These are phyloP conservation scores for Penicillium alfredii DNA, from an alignment of 495 filamentous ascomycete species.

Conservation along the genomic window DNA sequence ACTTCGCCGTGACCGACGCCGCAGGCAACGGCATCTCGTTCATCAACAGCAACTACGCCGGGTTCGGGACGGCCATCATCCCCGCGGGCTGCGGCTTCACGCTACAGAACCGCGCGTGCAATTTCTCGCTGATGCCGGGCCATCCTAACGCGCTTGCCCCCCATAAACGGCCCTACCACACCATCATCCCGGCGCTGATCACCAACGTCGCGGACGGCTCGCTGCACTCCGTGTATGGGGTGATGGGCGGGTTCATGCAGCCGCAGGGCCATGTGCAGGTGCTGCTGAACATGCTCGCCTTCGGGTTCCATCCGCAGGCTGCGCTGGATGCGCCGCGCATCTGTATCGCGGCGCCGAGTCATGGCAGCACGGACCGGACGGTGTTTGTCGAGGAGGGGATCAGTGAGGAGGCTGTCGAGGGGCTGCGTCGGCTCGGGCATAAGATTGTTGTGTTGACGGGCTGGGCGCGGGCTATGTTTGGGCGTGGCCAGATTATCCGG, in stretches of 20 bases:
- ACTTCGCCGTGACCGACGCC: conserved; percentile 76
- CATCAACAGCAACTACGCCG: conserved; percentile 92
- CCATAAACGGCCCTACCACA: conserved; percentile 91
- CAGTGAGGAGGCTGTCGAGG: conserved; percentile 55
- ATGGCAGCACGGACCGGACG: conserved; percentile 45
- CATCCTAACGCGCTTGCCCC: conserved; percentile 80
- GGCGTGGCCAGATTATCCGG: conserved; percentile 83
- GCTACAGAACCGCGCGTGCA: conserved; percentile 87
- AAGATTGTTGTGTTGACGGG: conserved; percentile 61
- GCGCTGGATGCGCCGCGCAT: conserved; percentile 87
- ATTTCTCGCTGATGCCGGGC: conserved; percentile 59
- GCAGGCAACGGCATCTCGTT: conserved; percentile 88
- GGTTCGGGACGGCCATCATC: conserved; percentile 85
- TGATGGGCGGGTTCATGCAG: conserved; percentile 99
- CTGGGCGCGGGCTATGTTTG: conserved; percentile 68
- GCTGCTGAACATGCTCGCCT: conserved; percentile 81
- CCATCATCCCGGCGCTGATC: conserved; percentile 89
- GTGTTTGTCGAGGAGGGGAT: conserved; percentile 88
- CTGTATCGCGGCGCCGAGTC: conserved; percentile 66
- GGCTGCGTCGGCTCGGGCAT: conserved; percentile 67
- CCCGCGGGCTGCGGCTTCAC: conserved; percentile 82
- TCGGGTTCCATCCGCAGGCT: conserved; percentile 77
- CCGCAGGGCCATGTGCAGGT: conserved; percentile 97
- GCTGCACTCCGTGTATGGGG: conserved; percentile 81
- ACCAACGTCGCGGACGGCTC: conserved; percentile 66